Percentiles rank a stretch among this genome's conserved stretches.
phyloP scores from a whole-genome alignment of 75 land plant genomes.

The Pseudotsuga menziesii region DNA sequence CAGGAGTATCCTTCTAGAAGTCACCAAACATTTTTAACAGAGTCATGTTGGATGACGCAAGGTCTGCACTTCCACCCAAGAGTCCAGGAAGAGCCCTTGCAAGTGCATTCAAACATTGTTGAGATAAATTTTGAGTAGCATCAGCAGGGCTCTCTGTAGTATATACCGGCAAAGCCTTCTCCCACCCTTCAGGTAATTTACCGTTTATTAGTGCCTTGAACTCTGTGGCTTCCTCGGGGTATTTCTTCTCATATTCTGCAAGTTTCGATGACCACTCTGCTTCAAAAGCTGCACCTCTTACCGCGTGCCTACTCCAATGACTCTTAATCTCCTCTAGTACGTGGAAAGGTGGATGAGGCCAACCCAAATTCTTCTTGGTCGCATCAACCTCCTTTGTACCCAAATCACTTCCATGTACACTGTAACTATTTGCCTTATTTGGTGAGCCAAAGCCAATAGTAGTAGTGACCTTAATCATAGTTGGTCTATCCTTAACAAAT shows the following conservation, averaged over 20 bases:
- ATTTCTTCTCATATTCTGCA: constrained; percentile 70
- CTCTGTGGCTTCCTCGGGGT: constrained; percentile 57
- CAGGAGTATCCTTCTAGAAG: too few relatives aligned
- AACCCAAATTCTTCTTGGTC: constrained; percentile 78
- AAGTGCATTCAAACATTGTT: constrained; percentile 61
- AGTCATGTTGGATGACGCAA: too few relatives aligned
- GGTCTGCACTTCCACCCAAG: too few relatives aligned
- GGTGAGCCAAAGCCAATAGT: constrained; percentile 95
- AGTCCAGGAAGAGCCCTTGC: constrained; percentile 69
- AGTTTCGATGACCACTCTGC: constrained; percentile 86
- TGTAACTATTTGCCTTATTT: constrained; percentile 92
- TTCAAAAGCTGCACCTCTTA: constrained; percentile 72
- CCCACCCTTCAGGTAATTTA: constrained; percentile 71
- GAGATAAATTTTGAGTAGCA: constrained; percentile 74
- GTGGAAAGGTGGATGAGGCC: constrained; percentile 84
- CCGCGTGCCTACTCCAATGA: constrained; percentile 87
- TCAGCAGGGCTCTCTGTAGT: constrained; percentile 66
- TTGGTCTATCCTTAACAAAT: constrained; percentile 83
- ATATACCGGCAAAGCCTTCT: constrained; percentile 58
- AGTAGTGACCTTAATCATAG: constrained; percentile 67
- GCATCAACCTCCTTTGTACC: constrained; percentile 94
- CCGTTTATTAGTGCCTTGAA: constrained; percentile 53
- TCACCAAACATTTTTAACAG: too few relatives aligned
- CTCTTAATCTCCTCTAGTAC: constrained; percentile 93
- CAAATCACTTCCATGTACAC: constrained; percentile 67